Conservation (phyloP, 2,329 filamentous ascomycete species). For the Lomentospora prolificans region DNA sequence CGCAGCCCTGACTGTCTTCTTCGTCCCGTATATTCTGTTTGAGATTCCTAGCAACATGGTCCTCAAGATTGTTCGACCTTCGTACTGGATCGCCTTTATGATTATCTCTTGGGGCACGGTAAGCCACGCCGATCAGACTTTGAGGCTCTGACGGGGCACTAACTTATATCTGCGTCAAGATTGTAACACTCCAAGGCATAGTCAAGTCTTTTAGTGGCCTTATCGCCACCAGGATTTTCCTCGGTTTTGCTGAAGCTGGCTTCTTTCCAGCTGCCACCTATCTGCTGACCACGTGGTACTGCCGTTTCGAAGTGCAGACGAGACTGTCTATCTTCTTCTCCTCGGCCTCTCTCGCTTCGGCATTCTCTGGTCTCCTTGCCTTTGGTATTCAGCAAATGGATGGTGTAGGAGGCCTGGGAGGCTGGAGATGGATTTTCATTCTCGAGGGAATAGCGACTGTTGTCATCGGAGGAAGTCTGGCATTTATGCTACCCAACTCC, state of each 20-base stretch:
- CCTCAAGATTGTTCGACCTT: slow-evolving; percentile 14
- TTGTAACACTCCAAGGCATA: slow-evolving; percentile 2
- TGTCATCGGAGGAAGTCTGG: slow-evolving; percentile 54
- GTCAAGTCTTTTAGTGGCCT: slow-evolving; percentile 3
- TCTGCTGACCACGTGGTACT: slow-evolving; percentile 50
- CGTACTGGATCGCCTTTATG: slow-evolving; percentile 10
- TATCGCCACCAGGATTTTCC: slow-evolving; percentile 3
- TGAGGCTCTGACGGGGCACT: slow-evolving; percentile 44
- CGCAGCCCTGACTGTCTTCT: slow-evolving; percentile 41
- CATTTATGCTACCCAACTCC: slow-evolving; percentile 70
- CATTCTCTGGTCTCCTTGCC: slow-evolving; percentile 63
- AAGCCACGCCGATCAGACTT: slow-evolving; percentile 51
- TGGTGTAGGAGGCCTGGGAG: slow-evolving; percentile 47
- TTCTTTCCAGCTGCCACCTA: slow-evolving; percentile 20
- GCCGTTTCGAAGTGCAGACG: slow-evolving; percentile 43
- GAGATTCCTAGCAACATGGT: slow-evolving; percentile 26
- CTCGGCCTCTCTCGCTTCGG: slow-evolving; percentile 69
- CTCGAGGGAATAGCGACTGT: slow-evolving; percentile 63
- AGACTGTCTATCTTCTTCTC: slow-evolving; percentile 70
- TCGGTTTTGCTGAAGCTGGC: slow-evolving; percentile 11
- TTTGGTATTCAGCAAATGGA: slow-evolving; percentile 62
- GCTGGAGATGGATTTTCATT: slow-evolving; percentile 60
- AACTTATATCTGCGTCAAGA: background rate
- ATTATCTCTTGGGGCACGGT: slow-evolving; percentile 29
- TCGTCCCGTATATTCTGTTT: slow-evolving; percentile 47